A percentile compares a stretch with the other conserved stretches of the same genome.
phyloP scores from a whole-genome alignment of 1,284 basidiomycete species.

The Malassezia nana region DNA sequence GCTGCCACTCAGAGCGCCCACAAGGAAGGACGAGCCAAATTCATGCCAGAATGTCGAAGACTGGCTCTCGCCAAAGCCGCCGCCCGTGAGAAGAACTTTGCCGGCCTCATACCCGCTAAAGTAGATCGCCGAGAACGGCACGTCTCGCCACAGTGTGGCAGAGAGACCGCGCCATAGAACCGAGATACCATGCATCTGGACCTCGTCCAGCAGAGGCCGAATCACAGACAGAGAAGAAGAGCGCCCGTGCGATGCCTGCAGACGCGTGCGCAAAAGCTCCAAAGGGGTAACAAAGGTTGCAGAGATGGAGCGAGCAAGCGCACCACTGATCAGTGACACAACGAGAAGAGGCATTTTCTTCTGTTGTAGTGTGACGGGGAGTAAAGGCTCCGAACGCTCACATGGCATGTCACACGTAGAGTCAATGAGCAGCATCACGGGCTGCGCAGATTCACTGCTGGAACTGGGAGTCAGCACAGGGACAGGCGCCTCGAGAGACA shows the following conservation, averaged over 20 bases:
- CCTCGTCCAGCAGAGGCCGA: slow-evolving; percentile 25
- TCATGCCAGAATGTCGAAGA: slow-evolving; percentile 52
- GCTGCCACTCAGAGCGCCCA: slow-evolving; percentile 57
- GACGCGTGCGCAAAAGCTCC: slow-evolving; percentile 83
- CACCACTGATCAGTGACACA: slow-evolving; percentile 71
- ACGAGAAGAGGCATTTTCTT: slow-evolving; percentile 46
- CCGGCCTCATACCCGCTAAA: slow-evolving; percentile 56
- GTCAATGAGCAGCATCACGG: slow-evolving; percentile 10
- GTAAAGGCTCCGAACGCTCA: neutral
- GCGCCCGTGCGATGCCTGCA: slow-evolving; percentile 55
- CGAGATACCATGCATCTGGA: slow-evolving; percentile 13
- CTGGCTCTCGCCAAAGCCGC: slow-evolving; percentile 48
- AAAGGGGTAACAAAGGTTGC: slow-evolving; percentile 75
- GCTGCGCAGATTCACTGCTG: neutral
- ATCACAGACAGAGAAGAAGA: slow-evolving; percentile 26
- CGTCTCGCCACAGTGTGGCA: slow-evolving; percentile 88
- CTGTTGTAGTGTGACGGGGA: neutral
- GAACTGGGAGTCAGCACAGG: neutral
- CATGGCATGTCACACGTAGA: slow-evolving; percentile 6
- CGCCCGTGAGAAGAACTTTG: slow-evolving; percentile 43
- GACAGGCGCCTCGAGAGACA: slow-evolving; percentile 18
- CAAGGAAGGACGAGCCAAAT: slow-evolving; percentile 65
- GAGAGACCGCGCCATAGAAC: slow-evolving; percentile 82
- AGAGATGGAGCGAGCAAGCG: slow-evolving; percentile 68
- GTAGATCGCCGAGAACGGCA: slow-evolving; percentile 89